Evolutionary conservation across 2,329 filamentous ascomycete genomes (phyloP).

Genomic region (Aspergillus sergii): DNA sequence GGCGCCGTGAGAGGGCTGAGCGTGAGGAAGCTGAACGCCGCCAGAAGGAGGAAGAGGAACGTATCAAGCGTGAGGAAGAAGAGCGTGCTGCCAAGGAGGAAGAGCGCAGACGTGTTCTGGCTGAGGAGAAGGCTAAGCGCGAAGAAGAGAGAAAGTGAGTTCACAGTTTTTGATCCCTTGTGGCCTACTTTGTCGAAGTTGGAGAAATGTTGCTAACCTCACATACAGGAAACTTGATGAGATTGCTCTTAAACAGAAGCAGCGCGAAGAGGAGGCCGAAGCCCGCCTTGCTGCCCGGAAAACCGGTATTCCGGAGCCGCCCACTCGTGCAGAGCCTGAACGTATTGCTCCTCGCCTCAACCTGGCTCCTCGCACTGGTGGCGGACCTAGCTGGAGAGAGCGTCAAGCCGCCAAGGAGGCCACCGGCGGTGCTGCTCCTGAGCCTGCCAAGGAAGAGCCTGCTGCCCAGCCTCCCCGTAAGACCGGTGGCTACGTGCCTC

Average conservation of each 20-base stretch:
- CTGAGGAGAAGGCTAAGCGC: slow-evolving; percentile 67
- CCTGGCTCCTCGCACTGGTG: slow-evolving; percentile 53
- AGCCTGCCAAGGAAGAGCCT: slow-evolving; percentile 26
- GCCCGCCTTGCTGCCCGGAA: slow-evolving; percentile 71
- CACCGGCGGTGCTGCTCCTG: slow-evolving; percentile 26
- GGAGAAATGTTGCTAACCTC: slow-evolving; percentile 36
- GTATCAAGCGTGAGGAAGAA: slow-evolving; percentile 76
- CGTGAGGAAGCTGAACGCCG: slow-evolving; percentile 80
- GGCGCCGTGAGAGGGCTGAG: slow-evolving; percentile 80
- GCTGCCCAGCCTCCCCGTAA: slow-evolving; percentile 30
- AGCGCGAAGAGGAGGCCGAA: slow-evolving; percentile 86
- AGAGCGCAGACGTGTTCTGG: slow-evolving; percentile 72
- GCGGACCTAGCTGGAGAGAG: slow-evolving; percentile 60
- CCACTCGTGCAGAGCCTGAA: slow-evolving; percentile 53
- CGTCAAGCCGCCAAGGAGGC: slow-evolving; percentile 56
- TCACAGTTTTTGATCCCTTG: slow-evolving; percentile 7
- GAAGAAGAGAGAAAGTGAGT: slow-evolving; percentile 63
- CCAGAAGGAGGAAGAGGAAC: slow-evolving; percentile 83
- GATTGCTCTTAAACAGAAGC: slow-evolving; percentile 66
- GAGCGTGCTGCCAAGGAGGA: slow-evolving; percentile 80
- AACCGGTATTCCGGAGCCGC: slow-evolving; percentile 47
- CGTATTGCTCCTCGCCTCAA: slow-evolving; percentile 57
- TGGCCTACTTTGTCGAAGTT: neutral
- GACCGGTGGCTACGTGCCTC: slow-evolving; percentile 43
- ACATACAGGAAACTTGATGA: slow-evolving; percentile 62